phyloP scores from a whole-genome alignment of 2,329 filamentous ascomycete species.

The Helminthosporium solani region DNA sequence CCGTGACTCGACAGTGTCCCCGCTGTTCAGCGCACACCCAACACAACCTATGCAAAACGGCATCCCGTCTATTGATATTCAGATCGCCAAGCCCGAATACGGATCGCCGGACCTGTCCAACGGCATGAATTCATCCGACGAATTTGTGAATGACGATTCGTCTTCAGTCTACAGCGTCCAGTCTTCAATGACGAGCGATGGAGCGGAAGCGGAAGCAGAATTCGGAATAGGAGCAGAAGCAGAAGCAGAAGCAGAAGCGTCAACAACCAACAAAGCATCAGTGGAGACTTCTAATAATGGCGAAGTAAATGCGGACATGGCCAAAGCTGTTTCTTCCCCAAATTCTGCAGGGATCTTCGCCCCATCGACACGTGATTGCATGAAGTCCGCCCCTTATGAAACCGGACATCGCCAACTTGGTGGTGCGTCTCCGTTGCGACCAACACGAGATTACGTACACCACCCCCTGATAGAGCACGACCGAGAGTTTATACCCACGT shows the following conservation, averaged over 20 bases:
- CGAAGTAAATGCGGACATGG: slow-evolving; percentile 9
- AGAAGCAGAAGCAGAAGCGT: too few species aligned
- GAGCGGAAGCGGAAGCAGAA: too few species aligned
- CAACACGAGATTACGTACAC: slow-evolving; percentile 27
- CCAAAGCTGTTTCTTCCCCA: slow-evolving; percentile 15
- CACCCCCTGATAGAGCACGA: slow-evolving; percentile 24
- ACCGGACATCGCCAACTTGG: slow-evolving; percentile 11
- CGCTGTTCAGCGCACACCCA: slow-evolving; percentile 27
- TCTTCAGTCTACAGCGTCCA: slow-evolving; percentile 43
- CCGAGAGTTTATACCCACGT: slow-evolving; percentile 29
- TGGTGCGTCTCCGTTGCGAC: slow-evolving; percentile 16
- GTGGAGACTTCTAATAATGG: slow-evolving; percentile 12
- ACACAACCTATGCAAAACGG: slow-evolving; percentile 16
- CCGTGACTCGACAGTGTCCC: slow-evolving; percentile 36
- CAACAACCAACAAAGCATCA: slow-evolving; percentile 9
- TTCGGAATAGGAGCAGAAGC: too few species aligned
- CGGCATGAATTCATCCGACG: slow-evolving; percentile 35
- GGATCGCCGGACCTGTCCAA: slow-evolving; percentile 16
- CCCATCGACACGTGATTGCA: slow-evolving; percentile 11
- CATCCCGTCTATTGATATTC: slow-evolving; percentile 16
- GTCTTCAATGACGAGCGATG: slow-evolving; percentile 44
- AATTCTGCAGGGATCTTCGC: slow-evolving; percentile 28
- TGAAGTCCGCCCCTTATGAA: slow-evolving; percentile 17
- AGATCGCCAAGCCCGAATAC: slow-evolving; percentile 13
- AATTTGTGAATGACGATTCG: slow-evolving; percentile 38